phyloP scores from a whole-genome alignment of 345 rosid genomes.

The Luvunga scandens region DNA sequence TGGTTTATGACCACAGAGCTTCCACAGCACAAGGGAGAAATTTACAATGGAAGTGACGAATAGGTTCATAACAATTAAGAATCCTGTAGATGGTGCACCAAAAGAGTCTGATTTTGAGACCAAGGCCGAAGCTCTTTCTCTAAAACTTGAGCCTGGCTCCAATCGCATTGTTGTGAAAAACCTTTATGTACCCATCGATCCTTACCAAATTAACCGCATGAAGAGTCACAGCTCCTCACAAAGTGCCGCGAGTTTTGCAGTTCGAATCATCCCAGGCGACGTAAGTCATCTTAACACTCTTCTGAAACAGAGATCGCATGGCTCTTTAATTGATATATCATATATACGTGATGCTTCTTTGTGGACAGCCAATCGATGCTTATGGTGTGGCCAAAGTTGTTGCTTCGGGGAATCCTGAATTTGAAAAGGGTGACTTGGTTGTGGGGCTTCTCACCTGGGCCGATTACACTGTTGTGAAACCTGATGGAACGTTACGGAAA shows the following conservation, averaged over 20 bases:
- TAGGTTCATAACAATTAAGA: constrained; percentile 35
- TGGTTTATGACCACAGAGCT: background rate
- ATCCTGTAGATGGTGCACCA: constrained; percentile 34
- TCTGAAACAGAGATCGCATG: background rate
- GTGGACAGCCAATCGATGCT: constrained; percentile 42
- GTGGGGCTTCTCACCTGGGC: constrained; percentile 50
- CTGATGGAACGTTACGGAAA: constrained; percentile 37
- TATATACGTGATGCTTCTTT: background rate
- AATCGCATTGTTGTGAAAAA: constrained; percentile 38
- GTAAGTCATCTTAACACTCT: constrained; percentile 8
- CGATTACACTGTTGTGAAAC: constrained; percentile 42
- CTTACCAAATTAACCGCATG: constrained; percentile 56
- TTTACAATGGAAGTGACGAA: constrained; percentile 34
- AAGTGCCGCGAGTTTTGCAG: background rate
- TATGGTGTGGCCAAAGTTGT: constrained; percentile 53
- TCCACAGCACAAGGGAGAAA: background rate
- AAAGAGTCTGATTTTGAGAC: constrained; percentile 41
- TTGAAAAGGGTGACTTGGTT: constrained; percentile 45
- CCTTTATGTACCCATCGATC: constrained; percentile 54
- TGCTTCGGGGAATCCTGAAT: constrained; percentile 47
- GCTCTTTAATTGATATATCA: too few species aligned
- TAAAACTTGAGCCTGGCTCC: constrained; percentile 28
- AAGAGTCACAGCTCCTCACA: constrained; percentile 47
- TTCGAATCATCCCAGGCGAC: constrained; percentile 35
- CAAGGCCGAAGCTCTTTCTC: constrained; percentile 19